Evolutionary conservation across 192 early-diverging fungal genomes (phyloP).

Genomic region (Coemansia sp.): DNA sequence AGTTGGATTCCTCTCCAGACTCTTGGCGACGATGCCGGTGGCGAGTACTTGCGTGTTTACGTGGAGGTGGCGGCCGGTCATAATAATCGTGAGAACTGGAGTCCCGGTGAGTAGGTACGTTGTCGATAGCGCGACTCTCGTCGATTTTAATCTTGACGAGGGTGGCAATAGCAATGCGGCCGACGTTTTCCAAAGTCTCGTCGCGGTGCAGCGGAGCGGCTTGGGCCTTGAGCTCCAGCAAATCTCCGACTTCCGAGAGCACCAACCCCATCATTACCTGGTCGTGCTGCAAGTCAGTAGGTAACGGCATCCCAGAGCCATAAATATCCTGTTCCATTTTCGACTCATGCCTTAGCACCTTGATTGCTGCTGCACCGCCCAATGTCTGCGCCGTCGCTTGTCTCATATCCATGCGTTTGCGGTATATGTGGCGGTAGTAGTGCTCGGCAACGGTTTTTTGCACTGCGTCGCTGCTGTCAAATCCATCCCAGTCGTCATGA

Average conservation of each 20-base stretch:
- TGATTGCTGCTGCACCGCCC: conserved; percentile 41
- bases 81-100: background rate
- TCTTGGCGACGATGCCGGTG: conserved; percentile 3
- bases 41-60: no score
- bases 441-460: conserved; percentile 37
- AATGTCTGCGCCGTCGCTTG: conserved; percentile 26
- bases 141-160: conserved; percentile 47
- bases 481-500: background rate
- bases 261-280: conserved; percentile 40
- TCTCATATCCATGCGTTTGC: conserved; percentile 28
- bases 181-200: conserved; percentile 35
- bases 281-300: conserved; percentile 28
- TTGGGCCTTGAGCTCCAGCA: conserved; percentile 27
- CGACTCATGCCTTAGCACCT: conserved; percentile 24
- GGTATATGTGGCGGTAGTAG: conserved; percentile 42
- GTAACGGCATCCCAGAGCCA: conserved; percentile 4
- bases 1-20: background rate
- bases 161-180: conserved; percentile 39
- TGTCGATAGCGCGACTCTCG: conserved; percentile 14
- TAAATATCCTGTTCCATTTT: conserved; percentile 19
- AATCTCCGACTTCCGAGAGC: conserved; percentile 28
- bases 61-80: no score
- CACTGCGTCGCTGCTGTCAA: conserved; percentile 34
- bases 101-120: background rate
- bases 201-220: conserved; percentile 18